These are phyloP conservation scores for Claviceps pazoutovae DNA, from an alignment of 2,329 filamentous ascomycete genomes.

Conservation along the genomic window DNA sequence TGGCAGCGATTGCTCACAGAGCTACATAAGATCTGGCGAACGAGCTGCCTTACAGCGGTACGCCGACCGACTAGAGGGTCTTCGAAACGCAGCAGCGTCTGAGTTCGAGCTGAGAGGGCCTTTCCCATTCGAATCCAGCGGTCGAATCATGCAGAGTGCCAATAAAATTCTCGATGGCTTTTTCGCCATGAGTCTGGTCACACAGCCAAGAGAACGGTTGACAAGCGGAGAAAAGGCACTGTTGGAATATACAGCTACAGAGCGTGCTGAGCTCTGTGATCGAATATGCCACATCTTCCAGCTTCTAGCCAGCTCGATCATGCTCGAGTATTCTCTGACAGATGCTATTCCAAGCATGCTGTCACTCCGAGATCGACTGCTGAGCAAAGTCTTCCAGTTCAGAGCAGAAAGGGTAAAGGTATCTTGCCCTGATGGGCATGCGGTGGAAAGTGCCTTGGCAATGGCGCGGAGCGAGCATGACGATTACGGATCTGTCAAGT, in stretches of 20 bases:
- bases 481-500: background rate
- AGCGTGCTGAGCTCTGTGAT: slow-evolving; percentile 64
- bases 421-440: background rate
- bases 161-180: slow-evolving; percentile 75
- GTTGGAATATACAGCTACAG: slow-evolving; percentile 60
- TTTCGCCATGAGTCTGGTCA: slow-evolving; percentile 82
- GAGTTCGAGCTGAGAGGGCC: slow-evolving; percentile 77
- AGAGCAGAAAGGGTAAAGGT: slow-evolving; percentile 40
- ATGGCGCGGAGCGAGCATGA: background rate
- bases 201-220: slow-evolving; percentile 59
- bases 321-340: slow-evolving; percentile 76
- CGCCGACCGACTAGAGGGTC: slow-evolving; percentile 50
- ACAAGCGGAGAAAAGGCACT: slow-evolving; percentile 66
- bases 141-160: slow-evolving; percentile 59
- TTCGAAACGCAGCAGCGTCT: slow-evolving; percentile 53
- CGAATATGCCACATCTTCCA: slow-evolving; percentile 72
- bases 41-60: slow-evolving; percentile 72
- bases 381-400: slow-evolving; percentile 75
- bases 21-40: slow-evolving; percentile 73
- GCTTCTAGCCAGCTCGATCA: slow-evolving; percentile 76
- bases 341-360: slow-evolving; percentile 69
- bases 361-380: slow-evolving; percentile 58
- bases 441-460: too few relatives aligned
- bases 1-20: slow-evolving; percentile 37
- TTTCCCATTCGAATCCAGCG: slow-evolving; percentile 58